Evolutionary conservation across 352 stramenopile species (phyloP).

Genomic region (Phytopythium oedochilum): DNA sequence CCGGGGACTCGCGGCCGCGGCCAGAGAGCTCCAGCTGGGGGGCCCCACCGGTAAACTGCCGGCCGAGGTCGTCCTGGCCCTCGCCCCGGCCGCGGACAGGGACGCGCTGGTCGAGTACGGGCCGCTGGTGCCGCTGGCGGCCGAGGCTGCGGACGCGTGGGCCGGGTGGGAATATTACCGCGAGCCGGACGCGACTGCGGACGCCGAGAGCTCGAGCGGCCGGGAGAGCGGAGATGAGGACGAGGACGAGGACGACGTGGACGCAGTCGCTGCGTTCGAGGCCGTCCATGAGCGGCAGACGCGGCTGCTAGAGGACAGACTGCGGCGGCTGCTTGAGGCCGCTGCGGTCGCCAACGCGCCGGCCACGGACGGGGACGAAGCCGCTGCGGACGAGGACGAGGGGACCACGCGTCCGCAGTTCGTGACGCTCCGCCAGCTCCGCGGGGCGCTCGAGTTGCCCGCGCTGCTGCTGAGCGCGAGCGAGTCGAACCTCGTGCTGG

Average conservation of each 20-base stretch:
- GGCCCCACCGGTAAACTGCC: slow-evolving; percentile 10
- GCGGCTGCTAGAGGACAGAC: slow-evolving; percentile 34
- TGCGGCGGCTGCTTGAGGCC: slow-evolving; percentile 32
- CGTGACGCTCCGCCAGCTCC: slow-evolving; percentile 40
- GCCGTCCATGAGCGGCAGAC: slow-evolving; percentile 23
- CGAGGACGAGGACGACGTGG: slow-evolving; percentile 1
- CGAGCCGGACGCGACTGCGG: not conserved
- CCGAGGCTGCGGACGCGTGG: slow-evolving; percentile 51
- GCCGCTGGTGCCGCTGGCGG: slow-evolving; percentile 35
- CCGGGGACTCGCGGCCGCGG: slow-evolving; percentile 30
- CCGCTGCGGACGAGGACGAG: not conserved
- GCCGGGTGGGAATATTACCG: slow-evolving; percentile 1
- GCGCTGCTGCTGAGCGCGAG: slow-evolving; percentile 45
- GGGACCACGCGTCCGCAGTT: slow-evolving; percentile 10
- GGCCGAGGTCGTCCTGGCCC: slow-evolving; percentile 47
- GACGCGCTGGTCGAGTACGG: slow-evolving; percentile 60
- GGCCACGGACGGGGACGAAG: not conserved
- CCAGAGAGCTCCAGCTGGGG: slow-evolving; percentile 33
- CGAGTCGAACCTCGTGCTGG: slow-evolving; percentile 53
- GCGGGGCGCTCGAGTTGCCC: slow-evolving; percentile 39
- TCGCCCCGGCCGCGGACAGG: slow-evolving; percentile 38
- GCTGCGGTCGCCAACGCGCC: slow-evolving; percentile 10
- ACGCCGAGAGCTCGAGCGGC: slow-evolving; percentile 1
- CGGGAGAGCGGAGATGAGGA: not conserved
- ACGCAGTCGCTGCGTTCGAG: slow-evolving; percentile 28